Percentiles rank a stretch among this genome's conserved stretches.
These are phyloP conservation scores for Populus tomentosa DNA, from an alignment of 441 rosid species.

Conservation along the genomic window DNA sequence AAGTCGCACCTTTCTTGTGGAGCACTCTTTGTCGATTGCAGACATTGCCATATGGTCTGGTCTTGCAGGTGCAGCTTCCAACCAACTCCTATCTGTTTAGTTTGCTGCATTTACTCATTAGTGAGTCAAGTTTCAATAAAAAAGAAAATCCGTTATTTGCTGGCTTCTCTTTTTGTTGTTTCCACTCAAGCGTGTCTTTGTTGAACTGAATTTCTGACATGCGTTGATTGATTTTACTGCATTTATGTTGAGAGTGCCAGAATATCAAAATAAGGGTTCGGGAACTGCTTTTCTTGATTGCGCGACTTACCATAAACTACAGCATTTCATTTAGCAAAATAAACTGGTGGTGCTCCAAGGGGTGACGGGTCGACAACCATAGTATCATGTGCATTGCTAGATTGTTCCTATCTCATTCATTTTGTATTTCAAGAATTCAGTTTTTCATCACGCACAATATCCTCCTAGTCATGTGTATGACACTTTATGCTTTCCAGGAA, in stretches of 20 bases:
- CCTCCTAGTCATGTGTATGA: not conserved
- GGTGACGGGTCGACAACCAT: not conserved
- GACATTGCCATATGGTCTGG: constrained; percentile 89
- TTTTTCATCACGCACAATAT: not conserved
- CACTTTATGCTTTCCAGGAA: constrained; percentile 35
- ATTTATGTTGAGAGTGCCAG: not conserved
- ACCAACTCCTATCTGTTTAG: not conserved
- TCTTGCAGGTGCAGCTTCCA: constrained; percentile 55
- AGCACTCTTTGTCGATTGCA: constrained; percentile 62
- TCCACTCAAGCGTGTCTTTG: not conserved
- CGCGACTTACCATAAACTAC: not conserved
- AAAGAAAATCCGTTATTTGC: not conserved
- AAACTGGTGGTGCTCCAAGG: not conserved
- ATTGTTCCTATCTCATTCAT: not conserved
- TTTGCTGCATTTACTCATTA: not conserved
- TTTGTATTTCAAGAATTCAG: not conserved
- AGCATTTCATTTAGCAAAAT: not conserved
- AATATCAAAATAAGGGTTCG: not conserved
- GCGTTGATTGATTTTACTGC: not conserved
- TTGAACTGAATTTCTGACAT: not conserved
- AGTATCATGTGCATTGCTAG: not conserved
- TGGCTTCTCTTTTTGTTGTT: not conserved
- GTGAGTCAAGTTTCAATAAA: not conserved
- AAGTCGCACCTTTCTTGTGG: constrained; percentile 59
- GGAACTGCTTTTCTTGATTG: not conserved